These are phyloP conservation scores for Ustilago cynodontis DNA, from an alignment of 1,284 basidiomycete genomes.

Conservation along the genomic window DNA sequence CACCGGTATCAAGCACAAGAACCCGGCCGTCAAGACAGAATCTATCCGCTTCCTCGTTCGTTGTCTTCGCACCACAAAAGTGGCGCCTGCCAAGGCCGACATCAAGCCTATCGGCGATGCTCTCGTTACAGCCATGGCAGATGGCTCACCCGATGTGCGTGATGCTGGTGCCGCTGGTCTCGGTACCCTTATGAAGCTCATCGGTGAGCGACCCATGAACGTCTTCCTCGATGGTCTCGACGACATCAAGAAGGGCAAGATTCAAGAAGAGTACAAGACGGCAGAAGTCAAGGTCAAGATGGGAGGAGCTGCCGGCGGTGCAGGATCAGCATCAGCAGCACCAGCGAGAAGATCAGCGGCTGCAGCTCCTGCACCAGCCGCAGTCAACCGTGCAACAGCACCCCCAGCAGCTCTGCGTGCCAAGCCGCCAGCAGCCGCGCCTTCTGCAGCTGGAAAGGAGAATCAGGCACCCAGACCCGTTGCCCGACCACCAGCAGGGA, in stretches of 20 bases:
- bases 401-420: conserved; percentile 26
- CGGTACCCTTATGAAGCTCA: conserved; percentile 95
- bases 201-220: conserved; percentile 92
- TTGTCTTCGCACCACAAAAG: conserved; percentile 77
- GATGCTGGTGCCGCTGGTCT: conserved; percentile 88
- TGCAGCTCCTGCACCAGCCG: conserved; percentile 21
- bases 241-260: conserved; percentile 90
- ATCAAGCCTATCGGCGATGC: conserved; percentile 87
- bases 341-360: conserved; percentile 30
- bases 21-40: conserved; percentile 96
- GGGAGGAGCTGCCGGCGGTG: conserved; percentile 27
- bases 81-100: conserved; percentile 79
- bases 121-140: conserved; percentile 83
- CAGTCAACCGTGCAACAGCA: conserved; percentile 33
- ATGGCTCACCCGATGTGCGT: conserved; percentile 89
- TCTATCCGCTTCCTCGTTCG: conserved; percentile 88
- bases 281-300: conserved; percentile 62
- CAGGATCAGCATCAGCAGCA: conserved; percentile 30
- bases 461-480: conserved; percentile 46
- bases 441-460: conserved; percentile 35
- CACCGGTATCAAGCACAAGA: conserved; percentile 85
- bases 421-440: conserved; percentile 32
- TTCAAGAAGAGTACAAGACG: conserved; percentile 85
- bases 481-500: conserved; percentile 23
- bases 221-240: conserved; percentile 87